A percentile compares a stretch with the other conserved stretches of the same genome.
These are phyloP conservation scores for Fagopyrum homotropicum DNA, from an alignment of 148 eudicot genomes.

Conservation along the genomic window DNA sequence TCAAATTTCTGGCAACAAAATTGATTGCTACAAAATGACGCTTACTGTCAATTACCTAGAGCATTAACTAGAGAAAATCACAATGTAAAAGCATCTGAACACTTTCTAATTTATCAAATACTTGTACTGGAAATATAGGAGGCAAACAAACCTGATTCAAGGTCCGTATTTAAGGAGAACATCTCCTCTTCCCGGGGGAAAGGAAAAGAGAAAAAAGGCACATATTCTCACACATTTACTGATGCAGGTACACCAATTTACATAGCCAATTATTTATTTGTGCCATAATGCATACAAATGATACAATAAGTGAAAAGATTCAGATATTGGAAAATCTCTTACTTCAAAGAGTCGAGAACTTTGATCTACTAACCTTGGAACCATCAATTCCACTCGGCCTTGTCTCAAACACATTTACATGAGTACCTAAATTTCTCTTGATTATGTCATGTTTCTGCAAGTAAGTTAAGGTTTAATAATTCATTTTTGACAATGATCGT, in stretches of 20 bases:
- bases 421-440: slow-evolving; percentile 78
- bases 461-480: slow-evolving; percentile 25
- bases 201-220: not conserved
- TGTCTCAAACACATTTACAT: slow-evolving; percentile 79
- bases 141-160: not conserved
- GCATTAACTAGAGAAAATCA: not conserved
- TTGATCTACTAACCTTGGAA: slow-evolving; percentile 55
- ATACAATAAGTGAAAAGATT: not conserved
- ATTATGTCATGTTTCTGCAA: slow-evolving; percentile 91
- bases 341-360: not conserved
- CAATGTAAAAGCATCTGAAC: not conserved
- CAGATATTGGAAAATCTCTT: not conserved
- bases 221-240: not conserved
- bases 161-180: not conserved
- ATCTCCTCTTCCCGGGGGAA: not conserved
- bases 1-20: not conserved
- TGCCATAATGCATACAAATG: not conserved
- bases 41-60: not conserved
- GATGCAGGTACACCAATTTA: not conserved
- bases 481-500: not conserved
- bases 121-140: not conserved
- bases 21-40: not conserved
- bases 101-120: no score
- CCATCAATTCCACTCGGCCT: slow-evolving; percentile 76
- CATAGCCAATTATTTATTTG: not conserved